Base-by-base conservation (phyloP, 2,329 filamentous ascomycete species). In the Talaromyces sp. region DNA sequence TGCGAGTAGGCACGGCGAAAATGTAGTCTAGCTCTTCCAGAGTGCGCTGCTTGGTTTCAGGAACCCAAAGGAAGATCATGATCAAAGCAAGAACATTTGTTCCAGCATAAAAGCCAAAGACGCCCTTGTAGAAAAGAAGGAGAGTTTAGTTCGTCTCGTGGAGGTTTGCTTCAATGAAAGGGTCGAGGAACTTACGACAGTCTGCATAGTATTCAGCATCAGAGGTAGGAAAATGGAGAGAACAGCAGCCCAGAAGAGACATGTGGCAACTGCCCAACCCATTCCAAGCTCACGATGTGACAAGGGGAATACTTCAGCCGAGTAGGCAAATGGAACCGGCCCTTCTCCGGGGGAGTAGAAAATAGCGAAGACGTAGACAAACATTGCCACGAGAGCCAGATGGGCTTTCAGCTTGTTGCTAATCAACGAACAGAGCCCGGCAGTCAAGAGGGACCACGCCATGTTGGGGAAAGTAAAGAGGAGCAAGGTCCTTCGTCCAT, bases 401-500 rank as follows among this genome's bases (percentile, higher is more conserved):
- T 82, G 80, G 0, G 79, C 77, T 0, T 68, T 78, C 24, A 69
- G 75, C 0, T 72, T 67, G 29, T 66, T 64, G 0, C 75, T 74
- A 21, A 86, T 80, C 43, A 83, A 77, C 56, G 83, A 85, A 66
- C 80, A 84, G 53, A 88, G 79, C 4, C 84, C 86, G n/a, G 83
- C 84, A 0, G 84, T 83, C 0, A 88, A 77, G n/a, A 88, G 73
- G 4, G 84, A 85, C 84, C 85, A 87, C 13, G 83, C 83, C 85
- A 88, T 88, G 62, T 87, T 80, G 0, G 86, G 85, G 68, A 88
- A 88, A 2, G 86, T 88, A 71, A 88, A 87, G 0, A 87, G 75
- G 2, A 88, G 78, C 13, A 89, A 77, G 17, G 82, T 76, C 35
- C 86, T 81, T 35, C 86, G 83, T n/a, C 86, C 86, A 63, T 82